phyloP scores from a whole-genome alignment of 2,329 filamentous ascomycete species.

The Diaporthe longicolla region DNA sequence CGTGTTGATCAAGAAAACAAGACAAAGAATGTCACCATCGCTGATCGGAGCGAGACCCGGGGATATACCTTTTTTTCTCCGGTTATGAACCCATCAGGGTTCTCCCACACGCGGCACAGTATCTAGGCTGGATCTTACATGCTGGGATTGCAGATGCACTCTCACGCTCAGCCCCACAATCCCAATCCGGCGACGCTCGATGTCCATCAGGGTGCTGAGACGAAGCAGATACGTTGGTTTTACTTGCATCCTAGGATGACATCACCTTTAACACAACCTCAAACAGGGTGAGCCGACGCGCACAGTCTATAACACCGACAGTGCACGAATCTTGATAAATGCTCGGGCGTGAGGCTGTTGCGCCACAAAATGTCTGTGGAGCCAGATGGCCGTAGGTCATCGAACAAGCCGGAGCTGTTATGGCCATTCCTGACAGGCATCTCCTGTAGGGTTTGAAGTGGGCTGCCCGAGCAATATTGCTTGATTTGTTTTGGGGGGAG shows the following conservation, averaged over 20 bases:
- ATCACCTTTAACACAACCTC: background rate
- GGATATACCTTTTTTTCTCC: background rate
- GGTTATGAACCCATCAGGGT: conserved; percentile 35
- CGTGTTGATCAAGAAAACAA: background rate
- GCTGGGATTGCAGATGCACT: background rate
- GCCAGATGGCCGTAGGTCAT: too few species aligned
- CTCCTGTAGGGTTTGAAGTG: background rate
- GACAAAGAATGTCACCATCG: background rate
- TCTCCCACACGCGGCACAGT: background rate
- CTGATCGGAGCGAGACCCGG: too few species aligned
- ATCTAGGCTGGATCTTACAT: background rate
- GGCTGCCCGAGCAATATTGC: background rate
- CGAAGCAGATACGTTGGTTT: background rate
- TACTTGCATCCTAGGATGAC: background rate
- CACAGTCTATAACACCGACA: too few species aligned
- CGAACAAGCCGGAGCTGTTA: background rate
- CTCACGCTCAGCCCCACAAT: background rate
- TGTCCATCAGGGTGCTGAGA: conserved; percentile 34
- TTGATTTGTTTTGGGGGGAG: background rate
- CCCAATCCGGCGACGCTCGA: too few species aligned
- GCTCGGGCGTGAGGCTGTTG: background rate
- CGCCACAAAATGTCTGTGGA: too few species aligned
- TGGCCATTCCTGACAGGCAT: background rate
- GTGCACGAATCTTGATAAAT: too few species aligned
- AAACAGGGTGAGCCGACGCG: background rate